Conservation (phyloP, 1,139 yeast species). For the Geotrichum histeridarum region DNA sequence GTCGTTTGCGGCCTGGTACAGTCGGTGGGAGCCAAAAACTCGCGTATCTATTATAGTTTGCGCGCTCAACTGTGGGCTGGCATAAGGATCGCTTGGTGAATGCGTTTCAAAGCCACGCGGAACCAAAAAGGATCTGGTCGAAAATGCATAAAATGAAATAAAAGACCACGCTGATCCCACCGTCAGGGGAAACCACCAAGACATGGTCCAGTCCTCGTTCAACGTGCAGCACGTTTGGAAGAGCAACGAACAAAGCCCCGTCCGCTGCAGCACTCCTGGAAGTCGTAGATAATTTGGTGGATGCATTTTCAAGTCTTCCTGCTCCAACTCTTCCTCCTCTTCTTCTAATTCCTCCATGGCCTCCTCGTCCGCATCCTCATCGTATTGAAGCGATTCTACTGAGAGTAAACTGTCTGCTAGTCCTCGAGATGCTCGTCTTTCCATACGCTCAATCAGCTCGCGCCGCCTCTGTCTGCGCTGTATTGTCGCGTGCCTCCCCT, state of each 20-base stretch:
- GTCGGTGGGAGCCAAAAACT: constrained; percentile 25
- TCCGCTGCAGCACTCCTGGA: constrained; percentile 39
- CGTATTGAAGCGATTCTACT: not conserved
- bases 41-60: constrained; percentile 35
- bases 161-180: constrained; percentile 31
- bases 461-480: constrained; percentile 13
- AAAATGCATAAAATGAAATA: constrained; percentile 23
- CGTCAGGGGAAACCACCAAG: constrained; percentile 23
- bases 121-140: not conserved
- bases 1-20: constrained; percentile 33
- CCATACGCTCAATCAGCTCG: constrained; percentile 11
- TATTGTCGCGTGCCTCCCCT: constrained; percentile 8
- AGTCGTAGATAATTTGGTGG: constrained; percentile 27
- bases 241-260: constrained; percentile 35
- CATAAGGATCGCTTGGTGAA: constrained; percentile 29
- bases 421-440: constrained; percentile 9
- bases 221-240: constrained; percentile 21
- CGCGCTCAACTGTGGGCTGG: constrained; percentile 30
- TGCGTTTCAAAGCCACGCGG: not conserved
- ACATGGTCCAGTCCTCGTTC: not conserved
- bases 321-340: constrained; percentile 14
- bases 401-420: constrained; percentile 9
- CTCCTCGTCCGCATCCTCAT: constrained; percentile 13
- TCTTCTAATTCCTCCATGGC: constrained; percentile 13
- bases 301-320: constrained; percentile 7